These are phyloP conservation scores for Astrephomene gubernaculifera DNA, from an alignment of 139 green algal species.

Conservation along the genomic window DNA sequence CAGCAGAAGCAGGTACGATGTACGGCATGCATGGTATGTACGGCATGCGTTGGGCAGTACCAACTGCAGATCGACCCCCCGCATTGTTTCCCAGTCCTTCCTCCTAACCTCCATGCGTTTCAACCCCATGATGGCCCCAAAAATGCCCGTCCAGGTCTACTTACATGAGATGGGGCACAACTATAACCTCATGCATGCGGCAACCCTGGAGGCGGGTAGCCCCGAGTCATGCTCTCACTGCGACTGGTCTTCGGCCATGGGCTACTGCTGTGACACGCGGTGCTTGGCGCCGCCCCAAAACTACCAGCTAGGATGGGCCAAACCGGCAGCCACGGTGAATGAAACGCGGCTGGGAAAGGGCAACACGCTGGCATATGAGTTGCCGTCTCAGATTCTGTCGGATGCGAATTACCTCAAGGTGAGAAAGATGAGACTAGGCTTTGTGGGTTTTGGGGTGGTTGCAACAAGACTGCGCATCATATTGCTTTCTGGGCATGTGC, in stretches of 20 bases:
- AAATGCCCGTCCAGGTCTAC: constrained; percentile 23
- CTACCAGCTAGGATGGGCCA: constrained; percentile 42
- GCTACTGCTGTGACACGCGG: constrained; percentile 48
- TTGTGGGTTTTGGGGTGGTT: not conserved
- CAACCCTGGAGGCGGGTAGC: constrained; percentile 13
- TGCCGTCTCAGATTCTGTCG: constrained; percentile 17
- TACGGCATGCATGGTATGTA: not conserved
- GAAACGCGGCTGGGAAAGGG: not conserved
- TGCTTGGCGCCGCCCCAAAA: constrained; percentile 20
- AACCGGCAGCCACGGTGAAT: not conserved
- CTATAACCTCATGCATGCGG: constrained; percentile 51
- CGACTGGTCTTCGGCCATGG: constrained; percentile 50
- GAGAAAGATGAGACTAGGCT: not conserved
- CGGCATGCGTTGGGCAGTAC: too few relatives aligned
- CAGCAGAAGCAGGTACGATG: constrained; percentile 35
- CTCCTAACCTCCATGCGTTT: not conserved
- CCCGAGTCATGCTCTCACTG: constrained; percentile 33
- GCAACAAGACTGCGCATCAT: not conserved
- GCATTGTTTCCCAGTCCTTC: not conserved
- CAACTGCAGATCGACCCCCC: too few relatives aligned
- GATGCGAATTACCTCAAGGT: constrained; percentile 39
- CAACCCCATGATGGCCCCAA: not conserved
- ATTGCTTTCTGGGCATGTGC: not conserved
- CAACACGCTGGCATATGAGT: constrained; percentile 31
- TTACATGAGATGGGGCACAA: constrained; percentile 62